These are phyloP conservation scores for Seiridium unicorne DNA, from an alignment of 2,329 filamentous ascomycete genomes.

Conservation along the genomic window DNA sequence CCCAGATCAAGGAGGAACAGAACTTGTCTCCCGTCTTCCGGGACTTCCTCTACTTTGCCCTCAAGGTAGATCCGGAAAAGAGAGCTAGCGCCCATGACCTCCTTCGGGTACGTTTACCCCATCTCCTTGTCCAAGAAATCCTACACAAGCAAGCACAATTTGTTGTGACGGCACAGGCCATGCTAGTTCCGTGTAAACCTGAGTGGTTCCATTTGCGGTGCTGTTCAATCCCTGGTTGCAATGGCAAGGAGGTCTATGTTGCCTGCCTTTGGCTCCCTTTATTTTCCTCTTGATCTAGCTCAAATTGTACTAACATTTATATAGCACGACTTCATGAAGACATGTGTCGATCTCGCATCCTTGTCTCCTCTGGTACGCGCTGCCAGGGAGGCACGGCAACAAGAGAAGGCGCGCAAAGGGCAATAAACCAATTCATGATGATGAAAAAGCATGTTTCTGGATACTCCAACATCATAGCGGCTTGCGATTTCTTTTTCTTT, in stretches of 20 bases:
- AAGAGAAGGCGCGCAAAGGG: slow-evolving; percentile 76
- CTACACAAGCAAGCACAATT: too few species aligned
- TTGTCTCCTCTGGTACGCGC: slow-evolving; percentile 85
- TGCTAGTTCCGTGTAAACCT: too few species aligned
- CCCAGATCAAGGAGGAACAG: slow-evolving; percentile 89
- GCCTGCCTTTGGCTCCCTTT: too few species aligned
- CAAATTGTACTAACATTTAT: not conserved
- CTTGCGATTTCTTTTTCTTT: slow-evolving; percentile 8
- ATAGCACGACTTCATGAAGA: slow-evolving; percentile 78
- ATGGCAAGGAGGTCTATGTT: too few species aligned
- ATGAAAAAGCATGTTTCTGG: not conserved
- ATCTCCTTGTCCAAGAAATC: slow-evolving; percentile 1
- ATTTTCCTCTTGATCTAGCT: too few species aligned
- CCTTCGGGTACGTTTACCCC: slow-evolving; percentile 67
- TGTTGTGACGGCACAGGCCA: too few species aligned
- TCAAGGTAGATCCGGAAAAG: slow-evolving; percentile 97
- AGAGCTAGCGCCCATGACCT: slow-evolving; percentile 92
- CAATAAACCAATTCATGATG: slow-evolving; percentile 25
- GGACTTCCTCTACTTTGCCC: slow-evolving; percentile 87
- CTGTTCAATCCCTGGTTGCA: too few species aligned
- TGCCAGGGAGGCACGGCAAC: slow-evolving; percentile 78
- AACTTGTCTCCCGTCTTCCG: slow-evolving; percentile 78
- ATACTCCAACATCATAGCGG: slow-evolving; percentile 8
- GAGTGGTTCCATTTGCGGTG: too few species aligned
- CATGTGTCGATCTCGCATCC: slow-evolving; percentile 71